These are phyloP conservation scores for Tuber indicum DNA, from an alignment of 495 filamentous ascomycete genomes.

Conservation along the genomic window DNA sequence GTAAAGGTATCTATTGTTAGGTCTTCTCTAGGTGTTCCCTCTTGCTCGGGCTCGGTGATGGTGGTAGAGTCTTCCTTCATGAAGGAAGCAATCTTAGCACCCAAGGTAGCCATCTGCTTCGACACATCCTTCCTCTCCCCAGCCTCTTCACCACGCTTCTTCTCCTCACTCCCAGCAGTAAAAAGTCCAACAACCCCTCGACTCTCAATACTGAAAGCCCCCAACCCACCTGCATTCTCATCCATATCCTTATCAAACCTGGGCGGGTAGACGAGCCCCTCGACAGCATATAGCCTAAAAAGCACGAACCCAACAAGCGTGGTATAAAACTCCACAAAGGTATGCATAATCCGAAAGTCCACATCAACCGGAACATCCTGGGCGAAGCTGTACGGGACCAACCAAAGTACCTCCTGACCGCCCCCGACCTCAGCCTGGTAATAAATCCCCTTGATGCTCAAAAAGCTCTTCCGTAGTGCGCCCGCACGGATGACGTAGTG, in stretches of 20 bases:
- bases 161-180: constrained; percentile 44
- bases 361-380: constrained; percentile 86
- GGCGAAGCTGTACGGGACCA: constrained; percentile 95
- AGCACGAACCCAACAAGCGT: constrained; percentile 93
- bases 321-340: constrained; percentile 97
- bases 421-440: constrained; percentile 92
- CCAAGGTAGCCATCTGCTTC: constrained; percentile 52
- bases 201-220: constrained; percentile 82
- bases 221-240: constrained; percentile 79
- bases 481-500: constrained; percentile 91
- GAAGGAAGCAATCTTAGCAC: constrained; percentile 46
- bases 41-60: constrained; percentile 36
- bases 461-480: constrained; percentile 86
- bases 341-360: constrained; percentile 98
- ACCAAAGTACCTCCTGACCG: constrained; percentile 95
- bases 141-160: constrained; percentile 46
- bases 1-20: constrained; percentile 85
- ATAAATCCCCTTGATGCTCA: constrained; percentile 98
- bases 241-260: constrained; percentile 84
- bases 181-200: constrained; percentile 51
- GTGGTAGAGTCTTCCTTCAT: constrained; percentile 44
- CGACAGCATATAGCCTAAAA: constrained; percentile 81
- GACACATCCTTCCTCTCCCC: constrained; percentile 50
- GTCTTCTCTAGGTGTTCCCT: constrained; percentile 49
- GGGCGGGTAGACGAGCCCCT: constrained; percentile 88